Evolutionary conservation across 441 rosid species (phyloP).

Genomic region (Sinapis alba): DNA sequence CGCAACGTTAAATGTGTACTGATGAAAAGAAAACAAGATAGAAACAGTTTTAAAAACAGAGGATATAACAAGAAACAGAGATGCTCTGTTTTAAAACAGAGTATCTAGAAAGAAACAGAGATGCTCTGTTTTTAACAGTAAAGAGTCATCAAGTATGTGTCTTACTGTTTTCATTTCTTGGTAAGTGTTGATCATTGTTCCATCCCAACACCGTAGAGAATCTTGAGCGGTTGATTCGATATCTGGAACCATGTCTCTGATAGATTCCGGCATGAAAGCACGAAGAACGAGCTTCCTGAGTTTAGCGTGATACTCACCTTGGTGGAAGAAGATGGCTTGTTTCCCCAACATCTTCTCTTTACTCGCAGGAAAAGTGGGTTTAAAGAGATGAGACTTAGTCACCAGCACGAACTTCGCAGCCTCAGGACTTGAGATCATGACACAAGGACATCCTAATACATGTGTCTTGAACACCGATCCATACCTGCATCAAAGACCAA

Average conservation of each 20-base stretch:
- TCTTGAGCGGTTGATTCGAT: slow-evolving; percentile 62
- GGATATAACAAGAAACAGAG: not conserved
- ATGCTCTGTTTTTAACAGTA: not conserved
- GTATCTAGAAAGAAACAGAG: not conserved
- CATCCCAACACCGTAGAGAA: slow-evolving; percentile 60
- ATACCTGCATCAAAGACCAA: slow-evolving; percentile 43
- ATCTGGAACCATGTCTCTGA: slow-evolving; percentile 54
- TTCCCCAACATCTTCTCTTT: slow-evolving; percentile 96
- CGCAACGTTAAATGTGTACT: slow-evolving; percentile 95
- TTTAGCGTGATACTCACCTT: slow-evolving; percentile 82
- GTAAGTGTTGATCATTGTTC: slow-evolving; percentile 68
- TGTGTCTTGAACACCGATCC: slow-evolving; percentile 93
- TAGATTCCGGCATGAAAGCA: slow-evolving; percentile 79
- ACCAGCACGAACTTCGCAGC: slow-evolving; percentile 90
- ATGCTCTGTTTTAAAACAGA: not conserved
- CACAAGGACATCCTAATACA: slow-evolving; percentile 92
- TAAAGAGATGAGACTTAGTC: slow-evolving; percentile 79
- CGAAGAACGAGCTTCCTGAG: slow-evolving; percentile 90
- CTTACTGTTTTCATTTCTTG: slow-evolving; percentile 89
- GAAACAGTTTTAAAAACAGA: not conserved
- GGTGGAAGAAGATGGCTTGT: slow-evolving; percentile 93
- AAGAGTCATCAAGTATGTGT: not conserved
- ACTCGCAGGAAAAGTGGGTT: slow-evolving; percentile 96
- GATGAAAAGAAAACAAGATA: slow-evolving; percentile 8
- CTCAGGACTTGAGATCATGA: slow-evolving; percentile 92